These are phyloP conservation scores for Paspalum vaginatum DNA, from an alignment of 176 grass and related monocot genomes.

Conservation along the genomic window DNA sequence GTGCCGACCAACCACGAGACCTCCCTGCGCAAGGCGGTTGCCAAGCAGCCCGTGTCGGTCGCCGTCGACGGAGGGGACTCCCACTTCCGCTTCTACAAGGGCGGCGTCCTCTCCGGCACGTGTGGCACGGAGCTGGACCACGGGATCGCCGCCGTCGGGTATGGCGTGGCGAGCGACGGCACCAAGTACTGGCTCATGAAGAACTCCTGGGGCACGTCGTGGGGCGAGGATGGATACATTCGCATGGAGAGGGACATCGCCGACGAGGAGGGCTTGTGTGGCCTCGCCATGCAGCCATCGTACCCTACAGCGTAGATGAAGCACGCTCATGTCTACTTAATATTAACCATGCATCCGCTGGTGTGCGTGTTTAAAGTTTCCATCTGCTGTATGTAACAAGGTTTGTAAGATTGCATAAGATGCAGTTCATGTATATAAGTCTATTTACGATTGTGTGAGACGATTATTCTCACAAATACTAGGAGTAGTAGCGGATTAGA, in stretches of 20 bases:
- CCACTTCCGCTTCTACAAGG: slow-evolving; percentile 39
- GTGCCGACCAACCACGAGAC: slow-evolving; percentile 46
- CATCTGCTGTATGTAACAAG: too few relatives aligned
- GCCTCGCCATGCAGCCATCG: not conserved
- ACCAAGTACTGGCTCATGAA: slow-evolving; percentile 56
- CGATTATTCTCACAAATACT: too few relatives aligned
- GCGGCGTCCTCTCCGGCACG: slow-evolving; percentile 34
- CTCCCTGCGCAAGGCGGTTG: slow-evolving; percentile 51
- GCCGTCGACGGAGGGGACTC: slow-evolving; percentile 45
- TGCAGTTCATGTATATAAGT: too few relatives aligned
- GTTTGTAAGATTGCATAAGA: too few relatives aligned
- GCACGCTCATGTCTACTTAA: too few relatives aligned
- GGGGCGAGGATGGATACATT: slow-evolving; percentile 45
- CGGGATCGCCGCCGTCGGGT: slow-evolving; percentile 46
- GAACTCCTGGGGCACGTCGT: slow-evolving; percentile 44
- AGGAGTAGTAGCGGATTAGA: too few relatives aligned
- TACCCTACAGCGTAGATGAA: slow-evolving; percentile 17
- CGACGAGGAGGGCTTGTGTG: slow-evolving; percentile 20
- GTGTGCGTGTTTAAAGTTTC: too few relatives aligned
- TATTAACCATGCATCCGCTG: too few relatives aligned
- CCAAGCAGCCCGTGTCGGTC: slow-evolving; percentile 22
- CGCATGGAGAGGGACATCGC: slow-evolving; percentile 34
- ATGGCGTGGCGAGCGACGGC: slow-evolving; percentile 32
- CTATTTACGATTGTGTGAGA: too few relatives aligned
- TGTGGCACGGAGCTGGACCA: slow-evolving; percentile 36